These are phyloP conservation scores for Hypomontagnella monticulosa DNA, from an alignment of 495 filamentous ascomycete genomes.

Conservation along the genomic window DNA sequence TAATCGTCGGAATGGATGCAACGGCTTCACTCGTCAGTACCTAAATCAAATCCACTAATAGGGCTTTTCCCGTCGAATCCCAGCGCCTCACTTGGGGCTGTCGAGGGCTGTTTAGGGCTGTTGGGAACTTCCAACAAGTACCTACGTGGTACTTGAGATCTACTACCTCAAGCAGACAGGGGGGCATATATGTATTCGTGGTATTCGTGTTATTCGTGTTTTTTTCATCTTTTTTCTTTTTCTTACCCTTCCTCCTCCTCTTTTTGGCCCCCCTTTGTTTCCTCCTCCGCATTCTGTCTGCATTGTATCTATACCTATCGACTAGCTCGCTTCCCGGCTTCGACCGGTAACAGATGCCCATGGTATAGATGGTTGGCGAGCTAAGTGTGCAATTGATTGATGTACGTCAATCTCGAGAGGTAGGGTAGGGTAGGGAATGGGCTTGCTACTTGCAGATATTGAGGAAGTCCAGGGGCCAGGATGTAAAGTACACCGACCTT, in stretches of 20 bases:
- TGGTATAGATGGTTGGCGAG: conserved; percentile 17
- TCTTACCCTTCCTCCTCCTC: background rate
- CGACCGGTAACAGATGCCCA: conserved; percentile 28
- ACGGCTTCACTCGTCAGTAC: conserved; percentile 29
- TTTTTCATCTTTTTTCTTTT: conserved; percentile 1
- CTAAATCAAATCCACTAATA: conserved; percentile 42
- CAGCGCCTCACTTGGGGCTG: conserved; percentile 12
- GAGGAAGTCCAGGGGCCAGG: conserved; percentile 29
- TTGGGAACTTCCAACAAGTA: conserved; percentile 14
- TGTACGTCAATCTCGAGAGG: conserved; percentile 28
- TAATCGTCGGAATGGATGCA: conserved; percentile 13
- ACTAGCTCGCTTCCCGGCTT: conserved; percentile 27
- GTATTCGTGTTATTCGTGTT: background rate
- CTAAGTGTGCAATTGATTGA: conserved; percentile 25
- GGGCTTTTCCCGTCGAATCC: conserved; percentile 27
- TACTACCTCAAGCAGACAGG: background rate
- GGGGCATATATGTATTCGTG: conserved; percentile 1
- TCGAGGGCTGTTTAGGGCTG: conserved; percentile 5
- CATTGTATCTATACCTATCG: conserved; percentile 10
- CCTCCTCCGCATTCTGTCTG: conserved; percentile 17
- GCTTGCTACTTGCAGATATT: conserved; percentile 35
- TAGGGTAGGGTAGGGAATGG: conserved; percentile 26
- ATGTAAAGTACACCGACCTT: conserved; percentile 40
- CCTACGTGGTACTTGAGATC: conserved; percentile 9
- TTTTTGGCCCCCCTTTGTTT: conserved; percentile 2